Base-by-base conservation (phyloP, 768 basidiomycete genomes). In the Cantharellus anzutake region DNA sequence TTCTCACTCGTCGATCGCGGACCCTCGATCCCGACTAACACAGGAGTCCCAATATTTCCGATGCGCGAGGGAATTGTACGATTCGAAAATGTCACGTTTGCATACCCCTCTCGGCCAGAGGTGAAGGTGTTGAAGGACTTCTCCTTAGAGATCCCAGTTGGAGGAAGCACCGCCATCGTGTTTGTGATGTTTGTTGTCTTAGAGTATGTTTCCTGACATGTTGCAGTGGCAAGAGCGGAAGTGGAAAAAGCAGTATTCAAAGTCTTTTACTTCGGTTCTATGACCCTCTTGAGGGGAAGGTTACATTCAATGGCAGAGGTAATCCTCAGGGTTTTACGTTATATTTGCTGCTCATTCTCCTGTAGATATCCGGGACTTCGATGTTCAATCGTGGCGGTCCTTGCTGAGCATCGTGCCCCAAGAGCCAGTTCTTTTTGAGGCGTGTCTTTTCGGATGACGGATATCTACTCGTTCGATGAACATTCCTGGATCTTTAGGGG, bases 331-430 rank as follows among this genome's bases (percentile, higher is more conserved):
- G 38, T 75, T 61, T 4, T 29, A 14, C 7, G 20, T 51, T 40
- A 20, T 41, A 55, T 37, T 55, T 29, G 11, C 11, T 29, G 29
- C 2, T 40, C n/a, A 58, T 34, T 16, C 40, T 11, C 51, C 65
- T 42, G 16, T 66, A 86, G 89, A 97, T 68, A 92, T 98, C 63
- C 79, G 85, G 11, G 83, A 89, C 60, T 91, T 92, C 67, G 83
- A 81, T 1, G 76, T 83, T 4, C 78, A 82, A 42, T 89, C 87
- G 2, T 98, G 94, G 93, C 79, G 94, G 48, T 75, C 75, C 60
- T 77, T 84, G 39, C 90, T 98, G 51, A 90, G 91, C 0, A 81
- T 97, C n/a, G 92, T 98, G 2, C 93, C 92, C 7, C 93, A 97
- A 71, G 76, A 61, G 16, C 61, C 61, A 3, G 60, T 61, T 5